These are phyloP conservation scores for Entoloma clypeatum DNA, from an alignment of 1,284 basidiomycete genomes.

Conservation along the genomic window DNA sequence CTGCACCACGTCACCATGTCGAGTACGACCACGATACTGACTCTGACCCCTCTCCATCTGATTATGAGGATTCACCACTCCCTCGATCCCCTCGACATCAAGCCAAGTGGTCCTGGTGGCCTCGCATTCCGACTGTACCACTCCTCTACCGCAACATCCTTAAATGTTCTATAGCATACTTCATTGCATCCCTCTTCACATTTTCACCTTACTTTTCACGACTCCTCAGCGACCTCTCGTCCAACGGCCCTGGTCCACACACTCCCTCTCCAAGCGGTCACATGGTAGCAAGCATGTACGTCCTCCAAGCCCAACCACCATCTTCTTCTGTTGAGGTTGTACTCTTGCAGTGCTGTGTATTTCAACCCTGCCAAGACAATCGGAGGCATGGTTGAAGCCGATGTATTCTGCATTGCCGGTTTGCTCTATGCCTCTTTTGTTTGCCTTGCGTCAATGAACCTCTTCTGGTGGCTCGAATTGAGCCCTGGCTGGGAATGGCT, in stretches of 20 bases:
- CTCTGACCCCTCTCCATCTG: too few species aligned
- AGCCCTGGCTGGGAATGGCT: constrained; percentile 66
- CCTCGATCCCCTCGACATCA: constrained; percentile 6
- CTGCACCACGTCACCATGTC: constrained; percentile 12
- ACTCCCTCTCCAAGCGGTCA: constrained; percentile 74
- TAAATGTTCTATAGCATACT: constrained; percentile 91
- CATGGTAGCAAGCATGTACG: constrained; percentile 87
- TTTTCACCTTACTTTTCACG: constrained; percentile 72
- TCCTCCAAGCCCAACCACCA: not conserved
- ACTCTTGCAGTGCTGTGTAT: constrained; percentile 61
- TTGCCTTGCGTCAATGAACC: constrained; percentile 71
- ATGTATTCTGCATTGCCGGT: constrained; percentile 73
- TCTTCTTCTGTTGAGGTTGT: constrained; percentile 4
- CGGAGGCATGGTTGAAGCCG: constrained; percentile 89
- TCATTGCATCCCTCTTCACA: constrained; percentile 89
- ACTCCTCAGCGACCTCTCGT: constrained; percentile 60
- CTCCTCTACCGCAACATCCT: constrained; percentile 69
- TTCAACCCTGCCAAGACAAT: constrained; percentile 84
- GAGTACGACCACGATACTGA: constrained; percentile 20
- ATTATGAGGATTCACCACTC: constrained; percentile 14
- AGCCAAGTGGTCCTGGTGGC: constrained; percentile 18
- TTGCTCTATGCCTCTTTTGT: constrained; percentile 71
- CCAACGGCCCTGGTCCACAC: constrained; percentile 38
- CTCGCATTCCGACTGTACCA: constrained; percentile 33
- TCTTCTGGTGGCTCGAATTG: constrained; percentile 76